A percentile compares a stretch with the other conserved stretches of the same genome.
phyloP scores from a whole-genome alignment of 139 green algal genomes.

The Asterochloris erici region DNA sequence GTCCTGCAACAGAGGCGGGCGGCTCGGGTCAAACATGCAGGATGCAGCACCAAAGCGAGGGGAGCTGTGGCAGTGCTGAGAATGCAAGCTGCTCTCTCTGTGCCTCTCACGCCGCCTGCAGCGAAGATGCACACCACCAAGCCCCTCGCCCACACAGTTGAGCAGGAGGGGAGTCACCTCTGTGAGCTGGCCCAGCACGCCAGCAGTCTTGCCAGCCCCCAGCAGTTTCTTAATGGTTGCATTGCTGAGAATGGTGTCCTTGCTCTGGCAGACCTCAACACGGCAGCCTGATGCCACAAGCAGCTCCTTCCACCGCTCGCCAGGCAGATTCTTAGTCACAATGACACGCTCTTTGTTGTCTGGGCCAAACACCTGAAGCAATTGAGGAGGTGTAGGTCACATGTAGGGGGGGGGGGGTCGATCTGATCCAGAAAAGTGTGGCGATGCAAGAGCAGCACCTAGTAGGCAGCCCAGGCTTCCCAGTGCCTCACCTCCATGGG shows the following conservation, averaged over 20 bases:
- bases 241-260: constrained; percentile 85
- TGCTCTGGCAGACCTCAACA: constrained; percentile 60
- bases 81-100: neutral
- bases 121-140: too few relatives aligned
- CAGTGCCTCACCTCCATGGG: too few relatives aligned
- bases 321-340: constrained; percentile 95
- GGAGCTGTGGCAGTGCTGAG: neutral
- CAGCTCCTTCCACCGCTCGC: constrained; percentile 86
- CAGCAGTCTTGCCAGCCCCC: constrained; percentile 75
- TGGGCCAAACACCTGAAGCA: too few relatives aligned
- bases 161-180: constrained; percentile 53
- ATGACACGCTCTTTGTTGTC: constrained; percentile 80
- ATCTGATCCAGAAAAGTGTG: too few relatives aligned
- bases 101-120: too few relatives aligned
- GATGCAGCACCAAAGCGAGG: neutral
- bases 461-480: too few relatives aligned
- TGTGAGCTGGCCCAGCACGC: constrained; percentile 96
- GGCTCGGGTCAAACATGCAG: neutral
- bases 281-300: constrained; percentile 64
- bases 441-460: too few relatives aligned
- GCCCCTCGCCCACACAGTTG: too few relatives aligned
- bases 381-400: too few relatives aligned
- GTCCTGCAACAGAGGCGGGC: constrained; percentile 54
- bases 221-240: constrained; percentile 87
- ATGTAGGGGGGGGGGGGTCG: too few relatives aligned